These are phyloP conservation scores for Immersiporthe knoxdaviesiana DNA, from an alignment of 2,329 filamentous ascomycete species.

Conservation along the genomic window DNA sequence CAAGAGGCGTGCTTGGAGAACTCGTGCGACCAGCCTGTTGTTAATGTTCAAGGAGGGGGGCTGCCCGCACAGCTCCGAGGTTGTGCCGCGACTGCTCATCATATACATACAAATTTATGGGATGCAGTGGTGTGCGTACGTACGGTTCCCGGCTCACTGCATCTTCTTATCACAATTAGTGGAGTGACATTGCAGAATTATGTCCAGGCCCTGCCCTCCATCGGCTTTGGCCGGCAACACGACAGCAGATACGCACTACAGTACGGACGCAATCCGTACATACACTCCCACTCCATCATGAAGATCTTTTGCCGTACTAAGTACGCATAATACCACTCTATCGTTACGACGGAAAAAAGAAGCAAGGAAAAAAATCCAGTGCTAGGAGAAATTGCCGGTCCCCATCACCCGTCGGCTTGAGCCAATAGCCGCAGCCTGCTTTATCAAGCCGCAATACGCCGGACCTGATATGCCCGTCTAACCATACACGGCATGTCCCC, in stretches of 20 bases:
- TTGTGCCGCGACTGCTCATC: not conserved
- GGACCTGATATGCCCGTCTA: conserved; percentile 2
- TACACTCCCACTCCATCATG: not conserved
- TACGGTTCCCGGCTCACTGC: not conserved
- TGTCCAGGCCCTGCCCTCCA: not conserved
- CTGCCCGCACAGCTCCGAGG: not conserved
- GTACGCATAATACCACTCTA: not conserved
- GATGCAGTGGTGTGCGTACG: not conserved
- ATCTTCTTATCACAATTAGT: conserved; percentile 2
- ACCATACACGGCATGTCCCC: not conserved
- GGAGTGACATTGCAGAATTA: conserved; percentile 2
- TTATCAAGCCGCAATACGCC: not conserved
- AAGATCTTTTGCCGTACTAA: not conserved
- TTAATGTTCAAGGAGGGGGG: too few relatives aligned
- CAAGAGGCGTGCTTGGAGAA: not conserved
- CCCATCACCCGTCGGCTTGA: not conserved
- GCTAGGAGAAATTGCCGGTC: not conserved
- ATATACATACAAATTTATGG: not conserved
- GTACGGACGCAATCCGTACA: too few relatives aligned
- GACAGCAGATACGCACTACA: not conserved
- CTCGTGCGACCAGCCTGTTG: not conserved
- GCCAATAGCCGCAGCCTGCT: not conserved
- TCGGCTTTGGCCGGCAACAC: not conserved
- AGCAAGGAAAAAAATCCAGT: not conserved
- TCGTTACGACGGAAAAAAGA: not conserved